These are phyloP conservation scores for Pichia cephalocereana DNA, from an alignment of 805 yeast species.

Conservation along the genomic window DNA sequence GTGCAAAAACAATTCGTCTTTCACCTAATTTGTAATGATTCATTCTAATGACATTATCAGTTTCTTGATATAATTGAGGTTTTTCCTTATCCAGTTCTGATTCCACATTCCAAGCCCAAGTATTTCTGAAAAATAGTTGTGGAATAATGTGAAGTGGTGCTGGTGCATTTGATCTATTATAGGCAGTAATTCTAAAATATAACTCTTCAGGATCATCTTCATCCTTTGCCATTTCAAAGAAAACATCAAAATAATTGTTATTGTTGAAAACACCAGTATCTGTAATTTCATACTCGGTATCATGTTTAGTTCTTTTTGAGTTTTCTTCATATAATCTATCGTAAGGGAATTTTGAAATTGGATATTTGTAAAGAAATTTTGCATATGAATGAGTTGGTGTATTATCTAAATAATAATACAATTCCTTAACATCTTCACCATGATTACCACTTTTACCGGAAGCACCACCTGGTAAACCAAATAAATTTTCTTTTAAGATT, in stretches of 20 bases:
- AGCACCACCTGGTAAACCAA: conserved; percentile 76
- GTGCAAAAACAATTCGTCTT: conserved; percentile 62
- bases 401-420: conserved; percentile 79
- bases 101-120: conserved; percentile 84
- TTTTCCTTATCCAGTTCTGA: conserved; percentile 39
- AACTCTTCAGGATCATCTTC: conserved; percentile 74
- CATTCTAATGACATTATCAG: conserved; percentile 43
- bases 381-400: conserved; percentile 90
- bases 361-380: conserved; percentile 87
- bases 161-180: conserved; percentile 69
- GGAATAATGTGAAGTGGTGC: conserved; percentile 89
- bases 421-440: conserved; percentile 90
- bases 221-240: conserved; percentile 83
- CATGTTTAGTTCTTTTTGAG: conserved; percentile 53
- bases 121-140: conserved; percentile 75
- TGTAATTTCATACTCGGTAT: conserved; percentile 71
- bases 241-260: conserved; percentile 75
- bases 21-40: conserved; percentile 64
- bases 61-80: conserved; percentile 38
- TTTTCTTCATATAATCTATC: conserved; percentile 62
- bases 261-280: conserved; percentile 71
- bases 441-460: conserved; percentile 68
- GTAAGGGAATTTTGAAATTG: conserved; percentile 81
- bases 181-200: conserved; percentile 77
- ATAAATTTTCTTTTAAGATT: conserved; percentile 74